A percentile compares a stretch with the other conserved stretches of the same genome.
phyloP scores from a whole-genome alignment of 2,329 filamentous ascomycete genomes.

The Westerdykella sp. region DNA sequence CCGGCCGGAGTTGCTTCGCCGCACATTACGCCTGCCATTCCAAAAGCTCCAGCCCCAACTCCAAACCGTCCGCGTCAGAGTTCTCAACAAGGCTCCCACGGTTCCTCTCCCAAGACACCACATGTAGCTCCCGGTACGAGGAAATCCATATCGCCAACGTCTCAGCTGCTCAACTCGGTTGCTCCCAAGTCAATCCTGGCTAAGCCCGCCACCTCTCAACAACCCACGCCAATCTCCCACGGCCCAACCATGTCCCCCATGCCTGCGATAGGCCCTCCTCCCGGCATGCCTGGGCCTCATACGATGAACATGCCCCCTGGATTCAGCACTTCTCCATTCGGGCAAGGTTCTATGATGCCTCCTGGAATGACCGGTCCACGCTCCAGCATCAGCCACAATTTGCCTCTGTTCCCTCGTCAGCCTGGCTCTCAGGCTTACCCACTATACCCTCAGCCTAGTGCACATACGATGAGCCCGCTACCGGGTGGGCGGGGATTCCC shows the following conservation, averaged over 20 bases:
- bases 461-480: conserved; percentile 50
- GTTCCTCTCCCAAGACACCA: conserved; percentile 63
- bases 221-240: conserved; percentile 43
- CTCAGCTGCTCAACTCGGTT: conserved; percentile 60
- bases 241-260: conserved; percentile 56
- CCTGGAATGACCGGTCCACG: conserved; percentile 51
- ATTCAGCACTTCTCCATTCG: conserved; percentile 46
- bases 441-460: conserved; percentile 53
- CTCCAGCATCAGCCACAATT: conserved; percentile 44
- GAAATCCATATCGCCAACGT: conserved; percentile 56
- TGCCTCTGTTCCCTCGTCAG: conserved; percentile 51
- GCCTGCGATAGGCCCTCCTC: conserved; percentile 56
- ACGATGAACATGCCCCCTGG: conserved; percentile 45
- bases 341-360: conserved; percentile 49
- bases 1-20: conserved; percentile 62
- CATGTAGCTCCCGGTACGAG: conserved; percentile 43
- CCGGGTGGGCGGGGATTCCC: conserved; percentile 53
- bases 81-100: conserved; percentile 70
- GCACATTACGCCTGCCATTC: conserved; percentile 73
- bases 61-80: conserved; percentile 69
- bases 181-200: conserved; percentile 57
- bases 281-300: conserved; percentile 53
- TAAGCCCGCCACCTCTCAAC: conserved; percentile 51
- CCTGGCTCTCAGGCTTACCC: conserved; percentile 50
- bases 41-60: conserved; percentile 64